Conservation (phyloP, 805 yeast genomes). For the Debaryomyces tyrocola region DNA sequence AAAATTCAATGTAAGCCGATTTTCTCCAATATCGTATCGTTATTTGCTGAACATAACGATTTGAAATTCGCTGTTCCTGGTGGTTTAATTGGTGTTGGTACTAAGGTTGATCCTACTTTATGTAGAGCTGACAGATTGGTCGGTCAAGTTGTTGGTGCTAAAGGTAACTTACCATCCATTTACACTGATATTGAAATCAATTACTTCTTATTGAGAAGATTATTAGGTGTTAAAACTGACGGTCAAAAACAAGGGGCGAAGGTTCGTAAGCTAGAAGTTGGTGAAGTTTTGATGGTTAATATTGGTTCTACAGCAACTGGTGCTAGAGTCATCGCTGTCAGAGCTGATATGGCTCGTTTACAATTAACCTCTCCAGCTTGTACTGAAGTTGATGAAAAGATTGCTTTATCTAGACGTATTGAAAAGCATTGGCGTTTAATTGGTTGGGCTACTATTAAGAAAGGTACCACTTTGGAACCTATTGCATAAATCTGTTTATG, state of each 20-base stretch:
- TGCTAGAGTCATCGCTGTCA: conserved; percentile 96
- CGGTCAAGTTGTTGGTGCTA: conserved; percentile 98
- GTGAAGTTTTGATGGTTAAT: conserved; percentile 97
- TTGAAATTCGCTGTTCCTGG: conserved; percentile 99
- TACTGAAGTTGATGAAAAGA: conserved; percentile 97
- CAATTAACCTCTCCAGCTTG: conserved; percentile 97
- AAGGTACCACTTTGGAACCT: conserved; percentile 88
- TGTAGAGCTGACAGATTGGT: conserved; percentile 99
- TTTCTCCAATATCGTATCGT: conserved; percentile 87
- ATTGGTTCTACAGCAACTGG: conserved; percentile 99
- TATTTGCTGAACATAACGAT: conserved; percentile 97
- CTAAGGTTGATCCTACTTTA: conserved; percentile 96
- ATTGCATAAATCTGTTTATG: conserved; percentile 37
- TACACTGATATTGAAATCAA: conserved; percentile 97
- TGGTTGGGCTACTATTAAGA: conserved; percentile 99
- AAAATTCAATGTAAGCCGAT: conserved; percentile 95
- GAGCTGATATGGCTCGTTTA: conserved; percentile 99
- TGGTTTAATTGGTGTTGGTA: conserved; percentile 99
- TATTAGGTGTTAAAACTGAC: conserved; percentile 97
- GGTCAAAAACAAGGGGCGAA: conserved; percentile 92
- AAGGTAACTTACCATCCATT: conserved; percentile 92
- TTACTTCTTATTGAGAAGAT: conserved; percentile 92
- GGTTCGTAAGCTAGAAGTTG: conserved; percentile 89
- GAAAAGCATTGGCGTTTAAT: conserved; percentile 99
- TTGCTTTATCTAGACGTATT: conserved; percentile 97